Evolutionary conservation across 192 early-diverging fungal species (phyloP).

Genomic region (Umbelopsis isabellina): DNA sequence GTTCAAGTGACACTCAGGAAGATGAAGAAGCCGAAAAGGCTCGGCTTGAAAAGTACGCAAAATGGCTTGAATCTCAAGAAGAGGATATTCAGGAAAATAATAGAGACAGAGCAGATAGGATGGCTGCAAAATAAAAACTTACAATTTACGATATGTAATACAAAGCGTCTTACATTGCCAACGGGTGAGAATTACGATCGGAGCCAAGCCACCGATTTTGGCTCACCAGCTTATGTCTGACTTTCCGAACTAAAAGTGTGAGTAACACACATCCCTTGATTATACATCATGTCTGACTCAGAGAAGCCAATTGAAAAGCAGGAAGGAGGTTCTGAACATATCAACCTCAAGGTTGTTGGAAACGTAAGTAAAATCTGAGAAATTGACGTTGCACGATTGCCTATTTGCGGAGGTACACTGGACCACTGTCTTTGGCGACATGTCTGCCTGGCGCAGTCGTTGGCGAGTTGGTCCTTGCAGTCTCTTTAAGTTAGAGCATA

Average conservation of each 20-base stretch:
- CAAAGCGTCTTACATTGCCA: neutral
- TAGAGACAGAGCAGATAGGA: constrained; percentile 17
- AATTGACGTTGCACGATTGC: neutral
- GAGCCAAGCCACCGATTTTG: constrained; percentile 8
- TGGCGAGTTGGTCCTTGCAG: too few species aligned
- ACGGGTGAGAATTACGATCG: neutral
- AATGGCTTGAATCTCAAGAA: constrained; percentile 79
- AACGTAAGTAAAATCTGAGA: constrained; percentile 62
- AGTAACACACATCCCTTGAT: neutral
- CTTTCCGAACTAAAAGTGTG: neutral
- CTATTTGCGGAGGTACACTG: too few species aligned
- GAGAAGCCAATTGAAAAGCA: constrained; percentile 42
- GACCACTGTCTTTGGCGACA: too few species aligned
- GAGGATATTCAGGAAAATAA: constrained; percentile 16
- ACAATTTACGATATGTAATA: too few species aligned
- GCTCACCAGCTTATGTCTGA: neutral
- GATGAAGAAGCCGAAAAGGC: constrained; percentile 76
- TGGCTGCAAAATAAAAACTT: neutral
- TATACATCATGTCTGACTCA: constrained; percentile 38
- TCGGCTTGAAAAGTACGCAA: constrained; percentile 84
- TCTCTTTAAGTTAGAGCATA: too few species aligned
- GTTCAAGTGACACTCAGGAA: constrained; percentile 50
- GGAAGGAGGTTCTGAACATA: constrained; percentile 67
- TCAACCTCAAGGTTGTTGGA: constrained; percentile 91
- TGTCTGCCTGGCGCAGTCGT: too few species aligned